Conservation (phyloP, 1,284 basidiomycete genomes). For the Sporisorium iseilematis-ciliati region DNA sequence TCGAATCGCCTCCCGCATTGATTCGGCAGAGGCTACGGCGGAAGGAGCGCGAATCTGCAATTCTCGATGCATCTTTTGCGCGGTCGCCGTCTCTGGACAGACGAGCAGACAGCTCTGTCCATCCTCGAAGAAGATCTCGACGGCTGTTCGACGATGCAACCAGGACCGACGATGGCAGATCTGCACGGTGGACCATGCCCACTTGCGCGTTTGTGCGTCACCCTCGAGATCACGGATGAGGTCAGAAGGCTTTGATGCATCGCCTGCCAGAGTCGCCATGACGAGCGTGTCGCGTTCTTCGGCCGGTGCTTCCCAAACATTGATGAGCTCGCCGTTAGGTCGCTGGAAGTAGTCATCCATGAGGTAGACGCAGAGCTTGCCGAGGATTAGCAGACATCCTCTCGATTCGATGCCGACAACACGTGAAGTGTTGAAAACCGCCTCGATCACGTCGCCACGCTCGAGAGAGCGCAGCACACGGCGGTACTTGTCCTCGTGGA, state of each 20-base stretch:
- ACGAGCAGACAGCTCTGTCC: constrained; percentile 68
- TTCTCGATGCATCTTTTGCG: constrained; percentile 50
- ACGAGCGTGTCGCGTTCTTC: constrained; percentile 73
- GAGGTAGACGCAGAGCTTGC: constrained; percentile 86
- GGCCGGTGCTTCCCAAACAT: constrained; percentile 85
- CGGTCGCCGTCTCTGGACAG: constrained; percentile 52
- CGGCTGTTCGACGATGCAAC: constrained; percentile 60
- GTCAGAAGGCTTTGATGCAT: constrained; percentile 69
- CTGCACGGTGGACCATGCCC: constrained; percentile 57
- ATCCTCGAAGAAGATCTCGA: constrained; percentile 70
- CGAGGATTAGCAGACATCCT: constrained; percentile 89
- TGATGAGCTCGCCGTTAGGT: constrained; percentile 86
- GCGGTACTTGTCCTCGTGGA: constrained; percentile 76
- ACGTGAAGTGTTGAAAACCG: constrained; percentile 73
- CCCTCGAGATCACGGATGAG: constrained; percentile 51
- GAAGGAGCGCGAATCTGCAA: constrained; percentile 51
- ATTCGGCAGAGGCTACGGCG: constrained; percentile 55
- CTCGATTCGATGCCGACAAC: constrained; percentile 63
- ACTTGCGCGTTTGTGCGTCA: constrained; percentile 51
- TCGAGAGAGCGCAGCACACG: constrained; percentile 76
- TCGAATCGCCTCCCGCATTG: constrained; percentile 49
- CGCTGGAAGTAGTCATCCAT: constrained; percentile 92
- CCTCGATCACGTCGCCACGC: constrained; percentile 89
- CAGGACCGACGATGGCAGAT: constrained; percentile 53
- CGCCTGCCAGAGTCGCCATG: constrained; percentile 80